These are phyloP conservation scores for Datura wrightii DNA, from an alignment of 257 asterid genomes.

Conservation along the genomic window DNA sequence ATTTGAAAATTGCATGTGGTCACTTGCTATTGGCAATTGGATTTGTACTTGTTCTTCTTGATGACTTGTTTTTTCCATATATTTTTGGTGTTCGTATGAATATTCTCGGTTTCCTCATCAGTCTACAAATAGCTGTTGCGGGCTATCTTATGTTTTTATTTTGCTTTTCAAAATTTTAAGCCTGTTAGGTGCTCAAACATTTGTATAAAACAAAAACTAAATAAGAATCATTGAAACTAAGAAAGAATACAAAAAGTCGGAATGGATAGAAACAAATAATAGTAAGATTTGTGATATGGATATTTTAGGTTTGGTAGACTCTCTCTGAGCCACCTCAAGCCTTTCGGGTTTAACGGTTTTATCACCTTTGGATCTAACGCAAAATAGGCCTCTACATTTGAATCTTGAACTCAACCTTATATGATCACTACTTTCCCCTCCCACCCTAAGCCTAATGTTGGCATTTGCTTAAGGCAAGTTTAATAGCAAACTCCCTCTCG, in stretches of 20 bases:
- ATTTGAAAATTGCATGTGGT: not conserved
- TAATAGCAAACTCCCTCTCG: not conserved
- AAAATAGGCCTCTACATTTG: not conserved
- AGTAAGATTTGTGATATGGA: conserved; percentile 1
- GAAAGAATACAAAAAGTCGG: not conserved
- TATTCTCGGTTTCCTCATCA: not conserved
- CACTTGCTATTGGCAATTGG: not conserved
- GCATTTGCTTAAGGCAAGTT: conserved; percentile 8
- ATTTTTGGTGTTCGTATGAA: not conserved
- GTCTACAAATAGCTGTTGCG: not conserved
- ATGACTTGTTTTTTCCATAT: not conserved
- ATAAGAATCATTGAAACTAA: not conserved
- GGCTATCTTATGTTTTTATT: not conserved
- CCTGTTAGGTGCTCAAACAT: not conserved
- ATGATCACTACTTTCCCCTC: not conserved
- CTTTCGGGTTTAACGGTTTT: not conserved
- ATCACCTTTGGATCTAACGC: not conserved
- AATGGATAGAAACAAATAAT: not conserved
- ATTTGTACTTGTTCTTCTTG: not conserved
- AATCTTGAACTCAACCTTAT: not conserved
- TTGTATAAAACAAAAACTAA: not conserved
- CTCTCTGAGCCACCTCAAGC: conserved; percentile 6
- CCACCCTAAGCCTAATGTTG: not conserved
- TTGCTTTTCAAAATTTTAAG: not conserved
- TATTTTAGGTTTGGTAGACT: not conserved